Percentiles rank a stretch among this genome's conserved stretches.
Conservation (phyloP, 2,329 filamentous ascomycete species). For the Ascochyta koolunga region DNA sequence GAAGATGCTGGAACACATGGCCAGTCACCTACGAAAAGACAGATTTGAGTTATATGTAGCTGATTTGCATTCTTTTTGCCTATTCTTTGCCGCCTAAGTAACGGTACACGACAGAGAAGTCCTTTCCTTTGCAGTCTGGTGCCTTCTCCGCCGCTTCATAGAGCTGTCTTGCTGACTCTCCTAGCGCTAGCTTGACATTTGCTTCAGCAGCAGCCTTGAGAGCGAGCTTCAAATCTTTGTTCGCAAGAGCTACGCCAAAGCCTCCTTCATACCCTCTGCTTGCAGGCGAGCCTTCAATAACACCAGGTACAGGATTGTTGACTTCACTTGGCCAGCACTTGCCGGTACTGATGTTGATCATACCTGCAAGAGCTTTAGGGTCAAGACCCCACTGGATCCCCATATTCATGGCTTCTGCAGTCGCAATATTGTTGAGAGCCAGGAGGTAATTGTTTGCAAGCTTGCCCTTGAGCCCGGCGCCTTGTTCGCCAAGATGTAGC, state of each 20-base stretch:
- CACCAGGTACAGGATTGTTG: constrained; percentile 92
- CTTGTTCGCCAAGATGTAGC: constrained; percentile 83
- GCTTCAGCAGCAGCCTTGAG: constrained; percentile 54
- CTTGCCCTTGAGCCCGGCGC: constrained; percentile 87
- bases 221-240: constrained; percentile 58
- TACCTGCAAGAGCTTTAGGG: constrained; percentile 72
- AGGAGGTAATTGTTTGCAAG: constrained; percentile 97
- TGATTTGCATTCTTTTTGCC: background rate
- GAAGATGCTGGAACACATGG: background rate
- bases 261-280: constrained; percentile 69
- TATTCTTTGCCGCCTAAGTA: constrained; percentile 56
- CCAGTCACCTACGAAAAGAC: background rate
- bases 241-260: constrained; percentile 57
- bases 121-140: constrained; percentile 54
- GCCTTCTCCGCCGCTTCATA: constrained; percentile 54
- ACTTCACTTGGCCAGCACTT: constrained; percentile 94
- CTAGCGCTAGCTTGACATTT: constrained; percentile 54
- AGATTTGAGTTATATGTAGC: background rate
- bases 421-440: constrained; percentile 86
- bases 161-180: constrained; percentile 52
- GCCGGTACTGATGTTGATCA: constrained; percentile 95
- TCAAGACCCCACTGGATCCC: constrained; percentile 68
- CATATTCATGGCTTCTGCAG: constrained; percentile 70
- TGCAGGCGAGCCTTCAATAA: constrained; percentile 77
- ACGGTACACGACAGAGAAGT: constrained; percentile 59